phyloP scores from a whole-genome alignment of 805 yeast species.

The Nakazawaea wyomingensis region DNA sequence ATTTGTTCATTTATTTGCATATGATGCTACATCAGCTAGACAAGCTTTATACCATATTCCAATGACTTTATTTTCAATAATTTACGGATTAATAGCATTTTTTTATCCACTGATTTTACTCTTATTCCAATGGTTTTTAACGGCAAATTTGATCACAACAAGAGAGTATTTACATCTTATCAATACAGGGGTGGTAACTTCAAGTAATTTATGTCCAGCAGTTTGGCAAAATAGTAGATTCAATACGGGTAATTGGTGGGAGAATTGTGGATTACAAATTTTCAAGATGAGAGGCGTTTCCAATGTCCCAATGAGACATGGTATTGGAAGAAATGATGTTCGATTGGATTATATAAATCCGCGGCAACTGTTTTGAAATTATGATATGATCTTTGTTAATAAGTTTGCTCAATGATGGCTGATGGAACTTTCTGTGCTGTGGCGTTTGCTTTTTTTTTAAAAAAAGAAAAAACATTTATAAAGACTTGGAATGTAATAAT shows the following conservation, averaged over 20 bases:
- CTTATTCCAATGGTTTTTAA: slow-evolving; percentile 48
- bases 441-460: too few relatives aligned
- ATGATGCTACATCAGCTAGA: slow-evolving; percentile 9
- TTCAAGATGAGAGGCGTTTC: slow-evolving; percentile 36
- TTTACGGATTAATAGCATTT: slow-evolving; percentile 40
- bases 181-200: slow-evolving; percentile 23
- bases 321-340: slow-evolving; percentile 31
- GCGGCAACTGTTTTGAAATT: neutral
- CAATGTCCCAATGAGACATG: slow-evolving; percentile 25
- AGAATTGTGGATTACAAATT: slow-evolving; percentile 29
- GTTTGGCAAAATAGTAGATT: slow-evolving; percentile 32
- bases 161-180: slow-evolving; percentile 59
- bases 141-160: slow-evolving; percentile 59
- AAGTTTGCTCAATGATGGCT: too few relatives aligned
- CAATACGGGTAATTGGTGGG: slow-evolving; percentile 24
- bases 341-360: slow-evolving; percentile 24
- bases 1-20: slow-evolving; percentile 25
- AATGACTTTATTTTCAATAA: slow-evolving; percentile 45
- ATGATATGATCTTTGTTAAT: too few relatives aligned
- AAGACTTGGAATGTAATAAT: too few relatives aligned
- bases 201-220: slow-evolving; percentile 19
- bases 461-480: too few relatives aligned
- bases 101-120: slow-evolving; percentile 54
- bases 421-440: too few relatives aligned
- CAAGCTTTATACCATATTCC: slow-evolving; percentile 26